A percentile compares a stretch with the other conserved stretches of the same genome.
Evolutionary conservation across 192 early-diverging fungal species (phyloP).

Genomic region (Geranomyces variabilis): DNA sequence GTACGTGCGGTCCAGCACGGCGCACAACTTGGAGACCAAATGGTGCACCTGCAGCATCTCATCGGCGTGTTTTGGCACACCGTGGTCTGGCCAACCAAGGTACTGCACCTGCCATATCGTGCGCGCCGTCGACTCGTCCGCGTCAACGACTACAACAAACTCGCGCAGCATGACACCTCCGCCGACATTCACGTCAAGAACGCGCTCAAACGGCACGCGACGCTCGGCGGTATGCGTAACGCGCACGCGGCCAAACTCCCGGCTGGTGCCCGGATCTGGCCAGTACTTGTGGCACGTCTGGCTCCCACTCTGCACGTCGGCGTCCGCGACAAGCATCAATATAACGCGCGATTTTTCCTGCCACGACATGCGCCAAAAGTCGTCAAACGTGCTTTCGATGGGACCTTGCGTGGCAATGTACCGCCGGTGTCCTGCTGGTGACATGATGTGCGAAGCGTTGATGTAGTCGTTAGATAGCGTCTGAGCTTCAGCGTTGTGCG

Average conservation of each 20-base stretch:
- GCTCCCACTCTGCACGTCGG: slow-evolving; percentile 62
- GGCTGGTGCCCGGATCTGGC: slow-evolving; percentile 50
- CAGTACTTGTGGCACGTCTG: slow-evolving; percentile 83
- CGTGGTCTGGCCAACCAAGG: slow-evolving; percentile 79
- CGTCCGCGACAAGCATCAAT: slow-evolving; percentile 67
- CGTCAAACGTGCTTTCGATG: slow-evolving; percentile 65
- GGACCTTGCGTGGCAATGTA: slow-evolving; percentile 92
- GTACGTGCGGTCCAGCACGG: slow-evolving; percentile 38
- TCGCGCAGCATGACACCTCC: slow-evolving; percentile 60
- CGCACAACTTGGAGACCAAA: slow-evolving; percentile 55
- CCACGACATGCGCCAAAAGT: slow-evolving; percentile 84
- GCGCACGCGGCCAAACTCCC: not conserved
- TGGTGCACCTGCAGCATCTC: slow-evolving; percentile 56
- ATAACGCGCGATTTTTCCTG: slow-evolving; percentile 73
- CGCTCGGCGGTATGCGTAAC: not conserved
- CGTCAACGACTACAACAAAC: slow-evolving; percentile 40
- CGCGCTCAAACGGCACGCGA: not conserved
- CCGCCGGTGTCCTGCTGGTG: slow-evolving; percentile 29
- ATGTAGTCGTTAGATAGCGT: slow-evolving; percentile 38
- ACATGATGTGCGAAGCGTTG: slow-evolving; percentile 45
- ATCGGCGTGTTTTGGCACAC: slow-evolving; percentile 63
- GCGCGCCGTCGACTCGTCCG: slow-evolving; percentile 25
- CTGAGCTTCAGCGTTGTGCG: slow-evolving; percentile 4
- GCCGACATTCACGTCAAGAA: not conserved
- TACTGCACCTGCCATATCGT: slow-evolving; percentile 72